Evolutionary conservation across 495 filamentous ascomycete species (phyloP).

Genomic region (Neurospora tetraspora): DNA sequence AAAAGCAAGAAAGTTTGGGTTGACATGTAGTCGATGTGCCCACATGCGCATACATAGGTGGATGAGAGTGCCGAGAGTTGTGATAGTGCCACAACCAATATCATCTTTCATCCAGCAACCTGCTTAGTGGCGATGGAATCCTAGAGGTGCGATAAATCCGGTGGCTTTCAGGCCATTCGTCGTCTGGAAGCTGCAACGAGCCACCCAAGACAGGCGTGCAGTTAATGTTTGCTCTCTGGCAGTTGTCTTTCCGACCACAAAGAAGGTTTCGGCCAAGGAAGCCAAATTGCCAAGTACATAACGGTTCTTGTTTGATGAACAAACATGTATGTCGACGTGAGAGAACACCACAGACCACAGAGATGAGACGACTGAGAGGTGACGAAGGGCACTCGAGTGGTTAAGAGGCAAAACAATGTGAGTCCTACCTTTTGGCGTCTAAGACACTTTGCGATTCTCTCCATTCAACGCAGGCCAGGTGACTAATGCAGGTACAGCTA

Average conservation of each 20-base stretch:
- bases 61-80: background rate
- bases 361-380: background rate
- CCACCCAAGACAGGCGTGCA: background rate
- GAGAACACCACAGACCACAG: background rate
- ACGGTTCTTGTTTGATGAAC: background rate
- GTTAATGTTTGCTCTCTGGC: background rate
- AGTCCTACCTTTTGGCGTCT: background rate
- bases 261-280: background rate
- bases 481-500: background rate
- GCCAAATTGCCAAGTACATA: background rate
- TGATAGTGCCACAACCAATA: background rate
- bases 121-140: background rate
- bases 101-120: background rate
- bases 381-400: background rate
- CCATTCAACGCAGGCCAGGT: background rate
- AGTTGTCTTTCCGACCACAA: background rate
- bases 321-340: background rate
- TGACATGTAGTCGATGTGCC: background rate
- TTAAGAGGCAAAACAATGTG: background rate
- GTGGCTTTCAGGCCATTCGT: background rate
- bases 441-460: background rate
- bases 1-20: background rate
- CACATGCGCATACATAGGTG: background rate
- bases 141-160: background rate
- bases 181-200: background rate